Percentiles rank a stretch among this genome's conserved stretches.
Evolutionary conservation across 768 basidiomycete genomes (phyloP).

Genomic region (Obba rivulosa): DNA sequence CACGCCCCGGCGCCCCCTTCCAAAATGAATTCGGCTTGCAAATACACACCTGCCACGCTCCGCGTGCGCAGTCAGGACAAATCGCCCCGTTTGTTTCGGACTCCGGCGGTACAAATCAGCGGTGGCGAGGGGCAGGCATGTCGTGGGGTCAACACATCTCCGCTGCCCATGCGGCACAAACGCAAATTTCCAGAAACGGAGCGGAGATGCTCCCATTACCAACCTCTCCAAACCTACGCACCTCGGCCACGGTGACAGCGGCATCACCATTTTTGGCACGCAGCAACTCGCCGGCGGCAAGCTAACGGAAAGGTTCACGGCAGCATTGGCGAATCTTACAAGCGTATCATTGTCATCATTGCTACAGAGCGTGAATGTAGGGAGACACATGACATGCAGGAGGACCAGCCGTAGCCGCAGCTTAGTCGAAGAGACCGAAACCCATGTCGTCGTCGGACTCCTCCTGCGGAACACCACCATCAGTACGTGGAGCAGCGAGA

Average conservation of each 20-base stretch:
- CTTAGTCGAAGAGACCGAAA: slow-evolving; percentile 96
- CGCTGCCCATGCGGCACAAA: no score
- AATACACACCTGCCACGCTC: no score
- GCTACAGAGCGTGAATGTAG: slow-evolving; percentile 1
- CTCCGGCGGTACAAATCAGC: no score
- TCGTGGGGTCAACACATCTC: no score
- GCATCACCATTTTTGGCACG: no score
- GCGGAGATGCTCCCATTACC: background rate
- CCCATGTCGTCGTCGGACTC: slow-evolving; percentile 99
- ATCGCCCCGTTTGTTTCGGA: no score
- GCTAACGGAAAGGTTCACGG: background rate
- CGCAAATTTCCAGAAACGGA: no score
- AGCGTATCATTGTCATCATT: slow-evolving; percentile 11
- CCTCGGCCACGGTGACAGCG: no score
- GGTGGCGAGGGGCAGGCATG: no score
- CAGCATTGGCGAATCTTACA: slow-evolving; percentile 3
- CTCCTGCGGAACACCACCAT: slow-evolving; percentile 44
- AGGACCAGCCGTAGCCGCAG: slow-evolving; percentile 12
- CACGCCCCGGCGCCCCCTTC: no score
- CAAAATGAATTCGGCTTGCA: no score
- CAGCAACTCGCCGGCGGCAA: background rate
- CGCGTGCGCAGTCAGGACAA: no score
- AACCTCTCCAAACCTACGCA: background rate
- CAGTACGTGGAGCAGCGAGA: background rate
- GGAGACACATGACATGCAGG: slow-evolving; percentile 7